Conservation (phyloP, 805 yeast genomes). For the Nakazawaea sp. region DNA sequence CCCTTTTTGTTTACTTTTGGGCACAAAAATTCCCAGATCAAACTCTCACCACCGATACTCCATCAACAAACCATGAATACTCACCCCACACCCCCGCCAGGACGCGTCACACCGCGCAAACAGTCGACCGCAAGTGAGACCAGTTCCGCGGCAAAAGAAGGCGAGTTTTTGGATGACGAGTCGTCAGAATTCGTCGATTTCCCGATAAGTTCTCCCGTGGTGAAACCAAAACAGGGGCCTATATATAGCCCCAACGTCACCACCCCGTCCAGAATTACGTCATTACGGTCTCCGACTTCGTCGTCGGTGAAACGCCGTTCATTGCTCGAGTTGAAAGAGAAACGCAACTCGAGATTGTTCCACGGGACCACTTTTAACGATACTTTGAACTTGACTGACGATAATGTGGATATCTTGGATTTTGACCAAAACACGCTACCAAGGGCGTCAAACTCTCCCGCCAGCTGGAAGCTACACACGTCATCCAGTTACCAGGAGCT, state of each 20-base stretch:
- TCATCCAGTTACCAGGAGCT: neutral
- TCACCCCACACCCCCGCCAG: too few relatives aligned
- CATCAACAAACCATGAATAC: too few relatives aligned
- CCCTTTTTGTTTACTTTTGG: too few relatives aligned
- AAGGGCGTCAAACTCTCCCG: slow-evolving; percentile 11
- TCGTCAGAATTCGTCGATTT: slow-evolving; percentile 6
- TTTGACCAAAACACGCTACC: slow-evolving; percentile 13
- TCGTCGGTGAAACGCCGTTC: slow-evolving; percentile 4
- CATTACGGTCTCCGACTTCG: neutral
- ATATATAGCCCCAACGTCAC: neutral
- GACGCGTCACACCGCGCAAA: too few relatives aligned
- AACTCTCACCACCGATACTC: too few relatives aligned
- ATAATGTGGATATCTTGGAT: slow-evolving; percentile 9
- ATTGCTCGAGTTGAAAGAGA: slow-evolving; percentile 12
- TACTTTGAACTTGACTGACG: slow-evolving; percentile 4
- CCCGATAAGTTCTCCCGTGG: slow-evolving; percentile 5
- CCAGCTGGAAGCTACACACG: slow-evolving; percentile 5
- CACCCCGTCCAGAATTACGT: slow-evolving; percentile 2
- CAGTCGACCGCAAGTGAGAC: too few relatives aligned
- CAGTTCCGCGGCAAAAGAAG: neutral
- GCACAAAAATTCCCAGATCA: too few relatives aligned
- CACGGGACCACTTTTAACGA: slow-evolving; percentile 9
- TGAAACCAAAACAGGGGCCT: neutral
- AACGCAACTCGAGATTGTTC: slow-evolving; percentile 14
- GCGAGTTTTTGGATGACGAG: neutral